Conservation (phyloP, 306 rosid species). For the Cucurbita pepo region DNA sequence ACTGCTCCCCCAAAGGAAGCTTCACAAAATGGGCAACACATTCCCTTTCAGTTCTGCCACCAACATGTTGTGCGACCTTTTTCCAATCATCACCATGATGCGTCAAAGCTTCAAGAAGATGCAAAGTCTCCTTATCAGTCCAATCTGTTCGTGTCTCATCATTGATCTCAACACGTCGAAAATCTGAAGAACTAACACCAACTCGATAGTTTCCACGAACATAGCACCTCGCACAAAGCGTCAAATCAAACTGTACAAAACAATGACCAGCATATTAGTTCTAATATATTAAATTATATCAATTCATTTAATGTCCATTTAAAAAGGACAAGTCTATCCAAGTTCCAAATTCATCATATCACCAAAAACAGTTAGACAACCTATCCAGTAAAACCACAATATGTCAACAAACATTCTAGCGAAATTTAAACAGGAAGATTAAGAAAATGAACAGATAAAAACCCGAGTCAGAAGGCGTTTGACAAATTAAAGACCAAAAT, state of each 20-base stretch:
- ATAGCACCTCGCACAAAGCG: constrained; percentile 90
- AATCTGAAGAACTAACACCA: constrained; percentile 71
- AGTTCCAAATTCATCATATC: background rate
- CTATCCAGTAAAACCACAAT: background rate
- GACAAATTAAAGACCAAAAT: too few species aligned
- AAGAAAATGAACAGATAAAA: background rate
- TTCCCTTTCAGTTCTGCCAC: constrained; percentile 80
- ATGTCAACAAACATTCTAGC: background rate
- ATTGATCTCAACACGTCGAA: constrained; percentile 79
- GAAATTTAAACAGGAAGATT: background rate
- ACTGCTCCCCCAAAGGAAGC: constrained; percentile 75
- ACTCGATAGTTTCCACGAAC: constrained; percentile 82
- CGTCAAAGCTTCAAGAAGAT: constrained; percentile 63
- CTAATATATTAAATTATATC: background rate
- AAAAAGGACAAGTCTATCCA: background rate
- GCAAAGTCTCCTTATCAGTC: constrained; percentile 69
- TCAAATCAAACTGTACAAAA: constrained; percentile 46
- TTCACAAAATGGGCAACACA: constrained; percentile 65
- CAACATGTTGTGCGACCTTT: constrained; percentile 80
- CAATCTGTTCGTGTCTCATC: constrained; percentile 58
- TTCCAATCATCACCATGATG: constrained; percentile 87
- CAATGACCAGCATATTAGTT: background rate
- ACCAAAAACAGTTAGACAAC: background rate
- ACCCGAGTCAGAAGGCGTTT: background rate
- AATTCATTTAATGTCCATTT: background rate